These are phyloP conservation scores for Dryas alaskensis DNA, from an alignment of 306 rosid genomes.

Conservation along the genomic window DNA sequence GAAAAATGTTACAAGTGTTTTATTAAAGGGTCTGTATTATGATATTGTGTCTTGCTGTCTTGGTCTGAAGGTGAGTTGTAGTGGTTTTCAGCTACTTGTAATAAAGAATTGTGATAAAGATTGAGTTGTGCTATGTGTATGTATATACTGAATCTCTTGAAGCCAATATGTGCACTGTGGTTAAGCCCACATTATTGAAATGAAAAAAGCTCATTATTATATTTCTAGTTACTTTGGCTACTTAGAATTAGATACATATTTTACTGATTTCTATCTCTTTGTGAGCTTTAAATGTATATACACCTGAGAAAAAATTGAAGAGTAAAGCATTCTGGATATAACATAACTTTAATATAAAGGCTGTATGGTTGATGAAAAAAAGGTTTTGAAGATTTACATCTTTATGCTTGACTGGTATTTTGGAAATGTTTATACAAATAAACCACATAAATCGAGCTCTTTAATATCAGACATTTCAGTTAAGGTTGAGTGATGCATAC, in stretches of 20 bases:
- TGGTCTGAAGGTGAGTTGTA: constrained; percentile 19
- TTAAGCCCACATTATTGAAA: constrained; percentile 12
- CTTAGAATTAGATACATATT: constrained; percentile 21
- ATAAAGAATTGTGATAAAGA: constrained; percentile 31
- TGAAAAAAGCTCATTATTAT: background rate
- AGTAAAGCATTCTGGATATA: constrained; percentile 14
- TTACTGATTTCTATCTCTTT: constrained; percentile 78
- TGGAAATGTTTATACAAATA: background rate
- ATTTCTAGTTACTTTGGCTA: background rate
- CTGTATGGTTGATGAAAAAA: constrained; percentile 12
- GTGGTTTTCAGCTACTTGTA: constrained; percentile 29
- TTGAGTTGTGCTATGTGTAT: constrained; percentile 10
- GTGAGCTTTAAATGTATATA: constrained; percentile 75
- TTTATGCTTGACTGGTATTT: background rate
- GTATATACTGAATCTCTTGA: constrained; percentile 4
- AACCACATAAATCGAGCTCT: constrained; percentile 4
- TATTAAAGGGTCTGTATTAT: constrained; percentile 13
- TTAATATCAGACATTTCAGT: background rate
- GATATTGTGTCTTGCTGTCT: background rate
- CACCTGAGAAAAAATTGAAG: constrained; percentile 42
- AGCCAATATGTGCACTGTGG: constrained; percentile 23
- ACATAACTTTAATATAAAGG: constrained; percentile 7
- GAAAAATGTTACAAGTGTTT: constrained; percentile 17
- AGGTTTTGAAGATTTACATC: constrained; percentile 12
- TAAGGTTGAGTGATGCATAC: constrained; percentile 43